Base-by-base conservation (phyloP, 176 grass and related monocot genomes). In the Zoysia japonica region DNA sequence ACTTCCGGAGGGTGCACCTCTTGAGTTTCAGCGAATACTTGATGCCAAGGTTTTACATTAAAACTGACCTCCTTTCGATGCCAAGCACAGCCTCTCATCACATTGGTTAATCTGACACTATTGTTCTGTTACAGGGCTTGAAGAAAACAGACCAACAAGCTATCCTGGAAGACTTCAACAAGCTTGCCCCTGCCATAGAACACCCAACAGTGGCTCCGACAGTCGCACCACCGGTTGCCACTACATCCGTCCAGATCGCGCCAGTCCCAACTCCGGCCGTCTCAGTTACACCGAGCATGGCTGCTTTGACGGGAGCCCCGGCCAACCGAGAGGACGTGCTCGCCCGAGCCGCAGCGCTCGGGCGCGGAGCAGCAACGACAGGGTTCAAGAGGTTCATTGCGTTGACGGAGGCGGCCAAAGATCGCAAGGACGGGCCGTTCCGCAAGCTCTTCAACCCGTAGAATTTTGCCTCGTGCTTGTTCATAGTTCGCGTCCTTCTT, bases 321-420 rank as follows among this genome's bases (percentile, higher is more conserved):
- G 71, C 96, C 59, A 95, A 93, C 81, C 84, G 92, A 67, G 92
- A 99, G 70, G 96, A 99, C 12, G 96, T 99, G 39, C 92, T 99
- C 0, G 84, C 96, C 39, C 90, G 96, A n/a, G 92, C 96, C 5
- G 96, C 96, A 1, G 96, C 96, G 2, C 89, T 99, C 10, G 96
- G 96, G 5, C 90, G 96, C 7, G 96, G 92, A 64, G 96, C 92
- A 3, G 96, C 96, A 3, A 95, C 96, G 9, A 99, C 96, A 0
- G 96, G 96, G 17, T 99, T 99, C 50, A 99, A 99, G 88, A 91
- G 96, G 74, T 99, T 99, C 86, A 90, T 99, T 61, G 96, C 96
- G 3, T 89, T 95, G 75, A 95, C 96, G 6, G 96, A 95, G 70
- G 96, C 96, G 43, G 96, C 96, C 47, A 99, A 99, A 89, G 92